Evolutionary conservation across 306 rosid species (phyloP).

Genomic region (Citrullus colocynthis): DNA sequence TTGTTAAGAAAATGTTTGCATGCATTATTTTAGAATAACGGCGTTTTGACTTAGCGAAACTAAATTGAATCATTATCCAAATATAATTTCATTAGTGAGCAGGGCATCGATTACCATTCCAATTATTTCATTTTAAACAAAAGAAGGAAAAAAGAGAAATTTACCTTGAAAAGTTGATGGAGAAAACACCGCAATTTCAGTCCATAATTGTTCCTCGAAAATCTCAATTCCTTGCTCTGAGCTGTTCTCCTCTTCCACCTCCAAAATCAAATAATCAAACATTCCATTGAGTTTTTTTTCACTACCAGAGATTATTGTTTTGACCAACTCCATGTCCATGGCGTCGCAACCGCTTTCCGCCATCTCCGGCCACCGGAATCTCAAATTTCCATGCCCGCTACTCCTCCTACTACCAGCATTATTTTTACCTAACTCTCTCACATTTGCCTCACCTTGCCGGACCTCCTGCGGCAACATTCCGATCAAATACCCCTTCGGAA

Average conservation of each 20-base stretch:
- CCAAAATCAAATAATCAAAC: background rate
- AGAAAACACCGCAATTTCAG: background rate
- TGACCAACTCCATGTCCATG: background rate
- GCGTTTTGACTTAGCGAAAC: too few species aligned
- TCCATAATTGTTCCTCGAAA: background rate
- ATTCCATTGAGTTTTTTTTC: background rate
- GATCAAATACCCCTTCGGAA: constrained; percentile 63
- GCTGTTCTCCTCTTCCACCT: background rate
- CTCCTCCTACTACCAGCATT: background rate
- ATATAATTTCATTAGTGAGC: too few species aligned
- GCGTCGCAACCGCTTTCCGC: background rate
- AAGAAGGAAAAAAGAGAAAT: background rate
- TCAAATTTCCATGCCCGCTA: background rate
- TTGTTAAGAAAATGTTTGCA: too few species aligned
- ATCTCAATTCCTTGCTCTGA: background rate
- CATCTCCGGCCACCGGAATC: background rate
- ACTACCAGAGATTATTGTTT: too few species aligned
- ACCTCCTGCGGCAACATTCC: constrained; percentile 52
- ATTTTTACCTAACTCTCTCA: background rate
- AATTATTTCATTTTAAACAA: too few species aligned
- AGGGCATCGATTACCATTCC: too few species aligned
- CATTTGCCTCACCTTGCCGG: constrained; percentile 47
- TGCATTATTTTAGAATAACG: too few species aligned
- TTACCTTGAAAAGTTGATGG: background rate
- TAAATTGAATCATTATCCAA: too few species aligned